Evolutionary conservation across 2,329 filamentous ascomycete genomes (phyloP), one percentile per base, ranked within the genome.

Genomic region (Colletotrichum aenigma): DNA sequence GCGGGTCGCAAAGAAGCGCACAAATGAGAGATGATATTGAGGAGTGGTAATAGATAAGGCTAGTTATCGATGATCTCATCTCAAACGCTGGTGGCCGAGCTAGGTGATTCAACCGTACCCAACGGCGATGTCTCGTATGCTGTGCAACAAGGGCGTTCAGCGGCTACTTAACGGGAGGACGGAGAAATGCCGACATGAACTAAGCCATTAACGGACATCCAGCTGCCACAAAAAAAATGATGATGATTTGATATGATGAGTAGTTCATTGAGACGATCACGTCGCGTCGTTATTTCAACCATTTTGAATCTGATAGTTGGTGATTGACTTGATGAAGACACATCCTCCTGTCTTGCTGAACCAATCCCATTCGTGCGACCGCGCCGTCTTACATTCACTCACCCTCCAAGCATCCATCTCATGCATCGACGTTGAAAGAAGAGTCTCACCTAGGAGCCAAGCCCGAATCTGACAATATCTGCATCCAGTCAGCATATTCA

Each of bases 391-490:
- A 2, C 10, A 7, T 7, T 7, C 10, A 21, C 43, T 4, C 43
- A 21, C 6, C 6, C n/a, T 52, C n/a, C 6, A 21, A 13, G 1
- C 1, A 68, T 18, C 6, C 15, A 28, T 15, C 30, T 9, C 21
- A 68, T 43, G 48, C 66, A 12, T 26, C 12, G 52, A 38, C 66
- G 66, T 68, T 21, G 30, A 21, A 58, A 68, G 32, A 67, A 58
- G 48, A 58, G 24, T 67, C 66, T 38, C 52, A 38, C 43, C n/a
- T 13, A 56, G 32, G 10, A 43, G 66, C 52, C 66, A 68, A 68
- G 66, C 43, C 32, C 13, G 3, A 7, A 68, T 12, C 28, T 36
- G 43, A 26, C n/a, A 3, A 67, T 0, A 58, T 26, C 32, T 43
- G 66, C 32, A 38, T 36, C 21, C 7, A 12, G 65, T 55, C 65